Base-by-base conservation (phyloP, 208 protist species). In the Leishmania braziliensis region DNA sequence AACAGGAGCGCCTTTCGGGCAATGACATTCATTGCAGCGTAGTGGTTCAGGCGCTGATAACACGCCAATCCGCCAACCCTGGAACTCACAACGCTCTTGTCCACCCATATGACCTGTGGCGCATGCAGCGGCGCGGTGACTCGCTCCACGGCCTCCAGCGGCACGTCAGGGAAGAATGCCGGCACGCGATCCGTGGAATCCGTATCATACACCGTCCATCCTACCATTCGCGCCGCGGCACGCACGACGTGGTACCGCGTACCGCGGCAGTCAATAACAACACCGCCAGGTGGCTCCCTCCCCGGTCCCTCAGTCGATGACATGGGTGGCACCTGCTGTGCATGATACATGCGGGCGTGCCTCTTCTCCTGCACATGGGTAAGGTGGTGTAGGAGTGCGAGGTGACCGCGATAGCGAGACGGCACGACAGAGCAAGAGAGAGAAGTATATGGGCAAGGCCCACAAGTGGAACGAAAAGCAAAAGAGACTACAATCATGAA, bases 31-130 rank as follows among this genome's bases (percentile, higher is more conserved):
- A 99, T 99, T 1, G 86, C 88, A 2, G 95, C 86, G 77, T 98
- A 99, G 88, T 99, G 98, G 85, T 99, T 99, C 26, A 99, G 89
- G 1, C 93, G 87, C 83, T 99, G 97, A 60, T 86, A 90, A 51
- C 81, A 87, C 33, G 76, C 79, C 72, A 99, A 75, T 14, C 58
- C 80, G 16, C 89, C 86, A 2, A 99, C 91, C 46, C 93, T 85
- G 4, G 89, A 69, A 12, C 80, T 20, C 26, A 88, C 18, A 14
- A 98, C 91, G 80, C 91, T 98, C 50, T 88, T 91, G 77, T 99
- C 98, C 0, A 90, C 79, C 96, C 97, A 99, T 43, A 96, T 71
- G 16, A 99, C 83, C 79, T 98, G 93, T 43, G 88, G 92, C 20
- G 87, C 90, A 3, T 87, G 88, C 16, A 74, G 26, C 0, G 86